Base-by-base conservation (phyloP, 257 asterid species). In the Dorcoceras hygrometricum region DNA sequence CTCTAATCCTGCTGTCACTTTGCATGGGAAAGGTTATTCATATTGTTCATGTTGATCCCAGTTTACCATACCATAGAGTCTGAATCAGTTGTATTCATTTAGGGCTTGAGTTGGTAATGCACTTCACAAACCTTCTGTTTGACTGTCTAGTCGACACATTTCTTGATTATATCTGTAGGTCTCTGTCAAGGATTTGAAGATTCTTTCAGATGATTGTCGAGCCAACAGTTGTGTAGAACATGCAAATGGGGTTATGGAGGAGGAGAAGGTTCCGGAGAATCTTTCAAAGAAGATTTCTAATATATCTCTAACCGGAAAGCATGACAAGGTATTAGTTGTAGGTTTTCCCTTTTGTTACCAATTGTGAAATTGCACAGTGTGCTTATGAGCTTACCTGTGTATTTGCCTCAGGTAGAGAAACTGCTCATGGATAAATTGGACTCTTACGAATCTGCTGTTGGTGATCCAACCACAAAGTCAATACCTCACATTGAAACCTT, bases 211-310 rank as follows among this genome's bases (percentile, higher is more conserved):
- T 24, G 91, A 89, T 36, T 84, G 96, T 60, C 87, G 97, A 77
- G 77, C 96, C 59, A 86, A 76, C 78, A 87, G 84, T 73, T 92
- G 97, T 57, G 79, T 86, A 78, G 98, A 92, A 84, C 97, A 92
- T 55, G 98, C 97, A 66, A 79, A 84, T 53, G 97, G 87, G 63
- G 75, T 89, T 72, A 86, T 87, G 86, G 98, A 92, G 80, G 95
- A 84, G 77, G 95, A 86, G 84, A 82, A 84, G 74, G 96, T 86
- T 80, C 94, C 97, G 0, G 96, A 92, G 69, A 80, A 80, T 81
- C 90, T 92, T 55, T 86, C 97, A 3, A 81, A 83, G 54, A 85
- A 82, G 83, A 84, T 93, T 32, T 82, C 93, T 1, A 78, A 69
- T 36, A 82, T 93, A 62, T 86, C 98, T 65, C 73, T 93, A 59